These are phyloP conservation scores for Priceomyces carsonii DNA, from an alignment of 805 yeast genomes.

Conservation along the genomic window DNA sequence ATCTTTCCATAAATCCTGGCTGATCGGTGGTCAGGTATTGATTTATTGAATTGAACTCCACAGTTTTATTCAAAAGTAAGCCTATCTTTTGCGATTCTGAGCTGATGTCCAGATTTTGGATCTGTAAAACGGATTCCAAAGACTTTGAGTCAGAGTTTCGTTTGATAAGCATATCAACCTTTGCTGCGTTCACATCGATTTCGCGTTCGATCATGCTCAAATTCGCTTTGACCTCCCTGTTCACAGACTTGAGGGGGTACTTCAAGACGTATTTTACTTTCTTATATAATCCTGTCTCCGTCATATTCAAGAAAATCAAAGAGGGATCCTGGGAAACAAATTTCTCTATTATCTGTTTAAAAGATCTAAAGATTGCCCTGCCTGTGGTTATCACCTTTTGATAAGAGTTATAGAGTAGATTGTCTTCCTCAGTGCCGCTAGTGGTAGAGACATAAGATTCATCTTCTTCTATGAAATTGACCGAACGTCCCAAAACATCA, in stretches of 20 bases:
- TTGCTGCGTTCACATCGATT: constrained; percentile 21
- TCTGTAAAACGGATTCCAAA: constrained; percentile 8
- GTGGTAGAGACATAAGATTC: constrained; percentile 2
- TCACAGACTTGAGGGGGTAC: constrained; percentile 23
- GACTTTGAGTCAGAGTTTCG: constrained; percentile 13
- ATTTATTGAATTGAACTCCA: constrained; percentile 10
- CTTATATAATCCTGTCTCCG: constrained; percentile 5
- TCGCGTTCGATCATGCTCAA: constrained; percentile 19
- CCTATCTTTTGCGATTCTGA: constrained; percentile 8
- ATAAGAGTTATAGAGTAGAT: constrained; percentile 11
- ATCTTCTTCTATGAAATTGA: constrained; percentile 5
- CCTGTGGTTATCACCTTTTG: constrained; percentile 8
- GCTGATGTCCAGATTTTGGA: background rate
- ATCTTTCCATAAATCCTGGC: constrained; percentile 49
- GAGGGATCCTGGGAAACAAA: constrained; percentile 17
- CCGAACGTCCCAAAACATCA: constrained; percentile 8
- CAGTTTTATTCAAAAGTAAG: constrained; percentile 8
- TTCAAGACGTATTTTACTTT: constrained; percentile 10
- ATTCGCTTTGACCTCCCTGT: constrained; percentile 26
- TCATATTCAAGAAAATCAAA: constrained; percentile 12
- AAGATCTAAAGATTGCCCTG: constrained; percentile 6
- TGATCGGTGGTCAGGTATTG: constrained; percentile 9
- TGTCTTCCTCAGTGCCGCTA: constrained; percentile 17
- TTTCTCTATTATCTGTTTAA: constrained; percentile 7
- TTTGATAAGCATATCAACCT: constrained; percentile 27